Evolutionary conservation across 129 eudicot genomes (phyloP), one percentile per base, ranked within the genome.

Genomic region (Pseudognaphalium luteoalbum): DNA sequence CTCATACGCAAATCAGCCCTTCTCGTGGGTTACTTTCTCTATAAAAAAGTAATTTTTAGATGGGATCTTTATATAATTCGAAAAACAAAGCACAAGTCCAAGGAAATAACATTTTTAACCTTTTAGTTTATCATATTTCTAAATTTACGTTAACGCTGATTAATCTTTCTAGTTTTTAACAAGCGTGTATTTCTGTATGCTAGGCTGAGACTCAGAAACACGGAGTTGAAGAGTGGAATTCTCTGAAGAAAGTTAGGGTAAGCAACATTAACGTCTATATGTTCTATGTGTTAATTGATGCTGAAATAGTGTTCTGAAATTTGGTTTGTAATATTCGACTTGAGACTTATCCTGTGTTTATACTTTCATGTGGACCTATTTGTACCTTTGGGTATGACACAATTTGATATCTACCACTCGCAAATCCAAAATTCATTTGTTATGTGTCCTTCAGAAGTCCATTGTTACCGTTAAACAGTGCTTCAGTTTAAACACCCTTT

Each of bases 171-270:
- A 14, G 20, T 56, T 22, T 68, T 62, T 83, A 65, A 80, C 68
- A 32, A 56, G 30, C n/a, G n/a, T 68, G 6, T 59, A 15, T 72
- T 4, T 71, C 67, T 11, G 68, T 82, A 6, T 81, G 69, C 80
- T 74, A 95, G 99, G 94, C 85, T 57, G 97, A 91, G 78, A 85
- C 87, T 37, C 99, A 89, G 71, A 91, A 78, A 76, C 96, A 87
- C 69, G 97, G 97, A 34, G 73, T 75, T 33, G 99, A 95, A 75
- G 99, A 95, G 72, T 66, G 91, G 72, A 95, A 86, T 78, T 80
- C 90, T 71, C 87, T 91, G 51, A 95, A 95, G 82, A 93, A 90
- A 79, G 89, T 91, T 66, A 85, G 99, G 96, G 99, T 95, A 80
- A 86, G 97, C 84, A 65, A 42, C 70, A 21, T 50, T 11, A 9